Evolutionary conservation across 163 green algal genomes (phyloP).

Genomic region (Prototheca cutis): DNA sequence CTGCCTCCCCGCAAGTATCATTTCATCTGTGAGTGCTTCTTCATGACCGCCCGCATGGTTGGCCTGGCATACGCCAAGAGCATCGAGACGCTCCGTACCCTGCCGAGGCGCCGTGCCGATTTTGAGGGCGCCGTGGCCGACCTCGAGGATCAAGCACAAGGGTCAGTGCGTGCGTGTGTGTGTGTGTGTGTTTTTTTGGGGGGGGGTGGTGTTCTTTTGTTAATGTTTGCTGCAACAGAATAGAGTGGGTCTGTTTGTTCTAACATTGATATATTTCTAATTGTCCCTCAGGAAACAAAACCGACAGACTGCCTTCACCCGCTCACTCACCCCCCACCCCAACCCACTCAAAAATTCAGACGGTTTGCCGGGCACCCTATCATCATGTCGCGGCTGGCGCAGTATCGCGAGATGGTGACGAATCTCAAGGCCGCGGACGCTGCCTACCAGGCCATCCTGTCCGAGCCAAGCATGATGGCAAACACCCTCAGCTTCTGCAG

Average conservation of each 20-base stretch:
- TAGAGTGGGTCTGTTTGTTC: too few relatives aligned
- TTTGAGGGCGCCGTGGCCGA: conserved; percentile 7
- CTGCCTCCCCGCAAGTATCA: conserved; percentile 33
- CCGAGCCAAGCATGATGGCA: conserved; percentile 20
- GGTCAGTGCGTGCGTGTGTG: too few relatives aligned
- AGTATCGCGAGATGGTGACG: background rate
- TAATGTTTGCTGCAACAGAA: too few relatives aligned
- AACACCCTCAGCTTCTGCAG: conserved; percentile 1
- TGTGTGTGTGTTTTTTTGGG: too few relatives aligned
- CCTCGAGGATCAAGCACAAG: background rate
- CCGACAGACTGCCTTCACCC: too few relatives aligned
- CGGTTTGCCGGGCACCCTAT: background rate
- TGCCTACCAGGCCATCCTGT: conserved; percentile 7
- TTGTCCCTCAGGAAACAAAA: too few relatives aligned
- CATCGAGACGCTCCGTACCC: conserved; percentile 8
- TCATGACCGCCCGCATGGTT: conserved; percentile 60
- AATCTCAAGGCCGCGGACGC: conserved; percentile 1
- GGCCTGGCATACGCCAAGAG: conserved; percentile 47
- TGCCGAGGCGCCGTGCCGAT: background rate
- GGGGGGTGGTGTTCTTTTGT: too few relatives aligned
- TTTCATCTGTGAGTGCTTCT: conserved; percentile 86
- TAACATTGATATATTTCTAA: too few relatives aligned
- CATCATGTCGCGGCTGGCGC: background rate
- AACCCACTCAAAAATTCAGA: too few relatives aligned
- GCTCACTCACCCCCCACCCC: too few relatives aligned